phyloP scores from a whole-genome alignment of 177 flowering plant species.

The Vitis hybrid region DNA sequence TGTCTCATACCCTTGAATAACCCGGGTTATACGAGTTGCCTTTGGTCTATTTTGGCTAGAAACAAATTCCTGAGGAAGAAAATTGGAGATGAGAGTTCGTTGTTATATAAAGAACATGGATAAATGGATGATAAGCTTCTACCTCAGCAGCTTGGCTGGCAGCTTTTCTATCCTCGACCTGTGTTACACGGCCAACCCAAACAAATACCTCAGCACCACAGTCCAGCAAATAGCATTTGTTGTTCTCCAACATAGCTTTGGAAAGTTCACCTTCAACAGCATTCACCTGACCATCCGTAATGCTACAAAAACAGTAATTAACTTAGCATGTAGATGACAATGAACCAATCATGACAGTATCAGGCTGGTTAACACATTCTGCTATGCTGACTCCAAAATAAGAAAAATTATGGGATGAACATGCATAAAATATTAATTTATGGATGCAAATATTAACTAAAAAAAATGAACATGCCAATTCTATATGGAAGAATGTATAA shows the following conservation, averaged over 20 bases:
- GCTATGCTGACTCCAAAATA: neutral
- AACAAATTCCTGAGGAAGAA: constrained; percentile 63
- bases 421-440: neutral
- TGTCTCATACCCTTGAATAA: constrained; percentile 96
- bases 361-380: neutral
- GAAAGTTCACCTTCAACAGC: constrained; percentile 77
- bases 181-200: constrained; percentile 99
- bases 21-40: constrained; percentile 75
- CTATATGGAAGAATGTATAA: neutral
- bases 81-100: constrained; percentile 5
- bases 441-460: neutral
- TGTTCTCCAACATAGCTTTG: constrained; percentile 78
- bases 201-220: constrained; percentile 93
- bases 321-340: constrained; percentile 12
- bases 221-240: constrained; percentile 84
- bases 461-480: neutral
- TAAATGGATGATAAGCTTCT: constrained; percentile 8
- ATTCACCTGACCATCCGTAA: constrained; percentile 63
- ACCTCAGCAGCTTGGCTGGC: constrained; percentile 95
- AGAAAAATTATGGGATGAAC: too few species aligned
- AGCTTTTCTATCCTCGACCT: constrained; percentile 92
- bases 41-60: constrained; percentile 81
- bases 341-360: neutral
- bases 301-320: constrained; percentile 43
- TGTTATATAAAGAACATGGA: neutral